Evolutionary conservation across 2,329 filamentous ascomycete genomes (phyloP), one percentile per base, ranked within the genome.

Genomic region (Sphaerostilbella broomeana): DNA sequence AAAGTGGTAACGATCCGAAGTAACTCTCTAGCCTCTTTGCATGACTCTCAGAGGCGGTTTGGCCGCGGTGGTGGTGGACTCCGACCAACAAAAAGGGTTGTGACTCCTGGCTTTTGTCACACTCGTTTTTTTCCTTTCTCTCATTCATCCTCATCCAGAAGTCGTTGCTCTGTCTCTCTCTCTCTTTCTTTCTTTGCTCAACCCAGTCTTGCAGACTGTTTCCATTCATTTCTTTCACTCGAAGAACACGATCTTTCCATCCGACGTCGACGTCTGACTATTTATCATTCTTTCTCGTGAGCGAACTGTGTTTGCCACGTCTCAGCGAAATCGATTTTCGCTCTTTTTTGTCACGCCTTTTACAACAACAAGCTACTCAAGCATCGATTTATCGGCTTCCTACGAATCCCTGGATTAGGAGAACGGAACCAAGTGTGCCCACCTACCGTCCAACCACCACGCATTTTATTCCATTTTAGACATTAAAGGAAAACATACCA

Each of bases 311-410:
- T 59, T 44, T 58, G 46, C 42, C 53, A 49, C 50, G 49, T 40
- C 44, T 40, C 49, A 44, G 55, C 52, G 46, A 52, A 61, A 60
- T 60, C 43, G 58, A 60, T 40, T 56, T 58, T 59, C 55, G 43
- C 57, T 43, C 43, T 35, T 43, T 47, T 34, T 25, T 33, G 16
- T 32, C 29, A 11, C 25, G 17, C 18, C n/a, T 13, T 20, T 15
- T 5, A 24, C 22, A 38, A n/a, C 17, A 35, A 26, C 11, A 12
- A 21, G n/a, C 17, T 19, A 17, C 24, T 27, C 31, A 26, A 39
- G 24, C 40, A 26, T 35, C 18, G 15, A 35, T 20, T 20, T 27
- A 20, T 37, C 26, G 26, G 24, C 32, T 40, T 21, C 32, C 21
- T 15, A 16, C 31, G 33, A 27, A 35, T 22, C 20, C 17, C n/a